Base-by-base conservation (phyloP, 73 alveolate genomes). In the Vitrella brassicaformis region DNA sequence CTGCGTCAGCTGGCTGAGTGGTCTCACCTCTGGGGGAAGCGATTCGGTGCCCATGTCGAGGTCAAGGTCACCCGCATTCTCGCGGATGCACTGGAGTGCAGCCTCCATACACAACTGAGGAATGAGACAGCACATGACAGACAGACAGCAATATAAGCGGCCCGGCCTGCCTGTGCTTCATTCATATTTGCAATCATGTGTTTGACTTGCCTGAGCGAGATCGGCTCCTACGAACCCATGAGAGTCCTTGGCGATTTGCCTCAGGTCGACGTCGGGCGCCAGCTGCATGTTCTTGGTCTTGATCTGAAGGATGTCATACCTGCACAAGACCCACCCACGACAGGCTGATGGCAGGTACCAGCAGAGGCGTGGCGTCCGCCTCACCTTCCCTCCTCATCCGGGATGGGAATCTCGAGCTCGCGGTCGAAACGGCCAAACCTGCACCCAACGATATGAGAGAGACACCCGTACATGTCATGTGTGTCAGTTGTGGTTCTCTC, bases 281-380 rank as follows among this genome's bases (percentile, higher is more conserved):
- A 94, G 94, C 88, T 94, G 90, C 97, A 94, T 94, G 89, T 96
- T 96, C 84, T 92, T 90, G 73, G 97, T 88, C 86, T 96, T 98
- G 84, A 94, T 92, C 31, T 97, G 74, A 47, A 88, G 30, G 70
- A 88, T 88, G 70, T 88, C 94, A 79, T 81, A 71, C 83, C n/a
- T n/a, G n/a, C n/a, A n/a, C n/a, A n/a, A n/a, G n/a, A n/a, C n/a
- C n/a, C n/a, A n/a, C n/a, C n/a, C n/a, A n/a, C n/a, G n/a, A n/a
- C n/a, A n/a, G n/a, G n/a, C n/a, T n/a, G n/a, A n/a, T n/a, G n/a
- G n/a, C n/a, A n/a, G n/a, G n/a, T n/a, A n/a, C n/a, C n/a, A n/a
- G n/a, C n/a, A n/a, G n/a, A n/a, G n/a, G n/a, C n/a, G n/a, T n/a
- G n/a, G n/a, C n/a, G n/a, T n/a, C n/a, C n/a, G n/a, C n/a, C n/a